Evolutionary conservation across 1,139 yeast genomes (phyloP).

Genomic region (Hemisphaericaspora xylofermentans): DNA sequence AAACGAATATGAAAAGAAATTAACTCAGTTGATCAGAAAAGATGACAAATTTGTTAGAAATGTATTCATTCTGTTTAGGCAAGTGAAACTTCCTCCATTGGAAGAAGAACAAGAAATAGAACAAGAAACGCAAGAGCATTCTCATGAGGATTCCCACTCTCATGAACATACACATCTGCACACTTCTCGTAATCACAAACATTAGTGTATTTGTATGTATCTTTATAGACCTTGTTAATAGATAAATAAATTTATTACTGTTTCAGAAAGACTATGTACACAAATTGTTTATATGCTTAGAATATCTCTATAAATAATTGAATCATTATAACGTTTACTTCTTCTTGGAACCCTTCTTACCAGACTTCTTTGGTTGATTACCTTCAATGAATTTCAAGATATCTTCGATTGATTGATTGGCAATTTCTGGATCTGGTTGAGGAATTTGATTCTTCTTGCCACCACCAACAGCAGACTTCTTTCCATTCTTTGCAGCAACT

Average conservation of each 20-base stretch:
- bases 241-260: slow-evolving; percentile 7
- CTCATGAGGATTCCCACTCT: slow-evolving; percentile 6
- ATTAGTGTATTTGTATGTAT: neutral
- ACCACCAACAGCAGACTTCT: slow-evolving; percentile 15
- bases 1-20: slow-evolving; percentile 26
- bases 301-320: slow-evolving; percentile 1
- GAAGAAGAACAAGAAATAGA: slow-evolving; percentile 7
- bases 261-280: slow-evolving; percentile 14
- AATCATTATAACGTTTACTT: slow-evolving; percentile 10
- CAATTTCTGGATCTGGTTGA: slow-evolving; percentile 53
- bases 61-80: slow-evolving; percentile 21
- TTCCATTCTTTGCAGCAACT: slow-evolving; percentile 16
- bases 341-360: slow-evolving; percentile 13
- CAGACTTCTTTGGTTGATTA: slow-evolving; percentile 20
- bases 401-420: slow-evolving; percentile 64
- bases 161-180: slow-evolving; percentile 14
- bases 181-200: slow-evolving; percentile 3
- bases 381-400: slow-evolving; percentile 68
- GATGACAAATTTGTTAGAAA: slow-evolving; percentile 39
- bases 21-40: slow-evolving; percentile 24
- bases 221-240: slow-evolving; percentile 4
- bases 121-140: slow-evolving; percentile 5
- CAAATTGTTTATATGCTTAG: slow-evolving; percentile 1
- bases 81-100: slow-evolving; percentile 8
- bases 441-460: slow-evolving; percentile 28